Conservation (phyloP, 305 asterid species). For the Nicotiana rustica region DNA sequence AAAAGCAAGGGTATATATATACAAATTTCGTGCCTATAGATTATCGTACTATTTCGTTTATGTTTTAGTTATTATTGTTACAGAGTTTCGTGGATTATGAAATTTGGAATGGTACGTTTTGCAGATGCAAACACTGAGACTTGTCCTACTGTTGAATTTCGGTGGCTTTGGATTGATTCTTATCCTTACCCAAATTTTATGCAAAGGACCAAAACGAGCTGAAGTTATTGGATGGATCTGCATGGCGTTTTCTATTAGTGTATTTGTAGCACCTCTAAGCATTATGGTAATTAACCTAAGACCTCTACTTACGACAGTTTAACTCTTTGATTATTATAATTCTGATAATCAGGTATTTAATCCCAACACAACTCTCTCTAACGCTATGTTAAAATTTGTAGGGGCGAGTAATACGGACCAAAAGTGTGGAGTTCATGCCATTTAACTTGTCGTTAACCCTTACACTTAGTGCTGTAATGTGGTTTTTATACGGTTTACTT, state of each 20-base stretch:
- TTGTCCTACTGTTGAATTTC: slow-evolving; percentile 47
- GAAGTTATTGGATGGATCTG: slow-evolving; percentile 57
- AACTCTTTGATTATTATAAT: neutral
- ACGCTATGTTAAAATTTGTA: slow-evolving; percentile 37
- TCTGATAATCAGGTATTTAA: too few species aligned
- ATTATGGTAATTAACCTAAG: slow-evolving; percentile 47
- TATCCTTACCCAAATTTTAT: slow-evolving; percentile 44
- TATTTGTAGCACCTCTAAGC: slow-evolving; percentile 58
- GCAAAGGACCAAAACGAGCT: slow-evolving; percentile 42
- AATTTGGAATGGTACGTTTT: neutral
- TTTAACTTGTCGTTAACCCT: slow-evolving; percentile 54
- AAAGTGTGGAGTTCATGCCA: slow-evolving; percentile 74
- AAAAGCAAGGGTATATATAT: slow-evolving; percentile 18
- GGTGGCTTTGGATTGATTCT: slow-evolving; percentile 49
- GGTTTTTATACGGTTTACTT: slow-evolving; percentile 69
- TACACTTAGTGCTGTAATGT: slow-evolving; percentile 54
- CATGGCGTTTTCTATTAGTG: slow-evolving; percentile 44
- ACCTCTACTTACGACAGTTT: neutral
- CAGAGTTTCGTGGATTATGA: neutral
- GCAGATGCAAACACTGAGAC: slow-evolving; percentile 53
- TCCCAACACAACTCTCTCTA: neutral
- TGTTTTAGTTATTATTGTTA: neutral
- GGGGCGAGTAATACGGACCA: slow-evolving; percentile 59
- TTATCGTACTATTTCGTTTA: neutral
- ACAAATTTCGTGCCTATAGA: too few species aligned